These are phyloP conservation scores for Dendrocalamus latiflorus DNA, from an alignment of 202 grass and related monocot species.

Conservation along the genomic window DNA sequence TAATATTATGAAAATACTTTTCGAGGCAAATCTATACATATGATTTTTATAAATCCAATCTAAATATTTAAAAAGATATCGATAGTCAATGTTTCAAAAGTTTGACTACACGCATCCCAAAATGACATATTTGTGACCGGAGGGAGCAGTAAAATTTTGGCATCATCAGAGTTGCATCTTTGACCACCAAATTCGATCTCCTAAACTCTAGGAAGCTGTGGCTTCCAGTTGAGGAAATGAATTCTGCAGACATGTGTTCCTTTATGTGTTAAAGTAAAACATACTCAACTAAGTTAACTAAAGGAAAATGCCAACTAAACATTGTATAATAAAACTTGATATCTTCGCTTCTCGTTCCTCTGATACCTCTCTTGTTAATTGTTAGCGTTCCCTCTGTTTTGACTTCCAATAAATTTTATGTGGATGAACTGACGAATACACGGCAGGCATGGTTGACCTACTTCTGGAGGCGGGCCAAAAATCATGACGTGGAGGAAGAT, in stretches of 20 bases:
- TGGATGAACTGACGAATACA: conserved; percentile 3
- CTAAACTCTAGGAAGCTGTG: not conserved
- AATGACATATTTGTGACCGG: too few species aligned
- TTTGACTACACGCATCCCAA: too few species aligned
- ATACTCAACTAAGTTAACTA: not conserved
- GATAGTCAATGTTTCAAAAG: too few species aligned
- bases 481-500: conserved; percentile 89
- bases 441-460: conserved; percentile 88
- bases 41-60: too few species aligned
- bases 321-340: not conserved
- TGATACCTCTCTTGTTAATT: not conserved
- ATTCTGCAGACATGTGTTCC: not conserved
- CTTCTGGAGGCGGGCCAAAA: conserved; percentile 82
- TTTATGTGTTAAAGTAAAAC: not conserved
- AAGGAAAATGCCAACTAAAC: conserved; percentile 13
- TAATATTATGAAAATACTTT: too few species aligned
- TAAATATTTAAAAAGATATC: too few species aligned
- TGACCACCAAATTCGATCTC: too few species aligned
- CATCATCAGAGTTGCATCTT: not conserved
- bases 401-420: not conserved
- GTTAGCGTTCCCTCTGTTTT: not conserved
- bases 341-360: not conserved
- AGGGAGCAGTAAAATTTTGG: not conserved
- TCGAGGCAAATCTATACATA: too few species aligned
- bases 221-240: not conserved